Conservation (phyloP, 1,284 basidiomycete species). For the Volvariella surrecta region DNA sequence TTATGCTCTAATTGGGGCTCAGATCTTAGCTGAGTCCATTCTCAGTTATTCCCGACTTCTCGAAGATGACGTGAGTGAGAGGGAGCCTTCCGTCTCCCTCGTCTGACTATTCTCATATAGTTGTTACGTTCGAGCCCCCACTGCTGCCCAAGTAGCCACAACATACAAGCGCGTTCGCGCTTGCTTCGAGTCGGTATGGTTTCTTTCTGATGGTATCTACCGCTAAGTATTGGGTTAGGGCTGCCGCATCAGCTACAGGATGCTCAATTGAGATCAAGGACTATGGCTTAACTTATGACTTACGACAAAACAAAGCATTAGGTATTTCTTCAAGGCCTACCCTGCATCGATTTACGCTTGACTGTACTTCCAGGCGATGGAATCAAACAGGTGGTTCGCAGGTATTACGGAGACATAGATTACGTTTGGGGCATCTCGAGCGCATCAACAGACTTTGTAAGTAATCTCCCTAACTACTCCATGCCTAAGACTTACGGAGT, state of each 20-base stretch:
- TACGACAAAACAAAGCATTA: slow-evolving; percentile 54
- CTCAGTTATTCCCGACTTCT: slow-evolving; percentile 73
- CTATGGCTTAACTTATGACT: slow-evolving; percentile 38
- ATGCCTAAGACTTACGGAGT: slow-evolving; percentile 8
- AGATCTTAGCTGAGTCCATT: neutral
- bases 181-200: slow-evolving; percentile 45
- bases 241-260: slow-evolving; percentile 62
- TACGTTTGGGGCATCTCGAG: slow-evolving; percentile 19
- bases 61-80: slow-evolving; percentile 37
- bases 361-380: slow-evolving; percentile 28
- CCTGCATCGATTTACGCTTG: slow-evolving; percentile 1
- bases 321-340: slow-evolving; percentile 24
- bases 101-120: slow-evolving; percentile 3
- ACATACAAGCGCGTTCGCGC: slow-evolving; percentile 42
- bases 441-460: slow-evolving; percentile 62
- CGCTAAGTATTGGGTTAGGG: slow-evolving; percentile 30
- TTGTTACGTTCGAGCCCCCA: slow-evolving; percentile 61
- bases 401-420: slow-evolving; percentile 26
- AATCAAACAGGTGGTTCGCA: slow-evolving; percentile 33
- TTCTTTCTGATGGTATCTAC: neutral
- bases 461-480: slow-evolving; percentile 16
- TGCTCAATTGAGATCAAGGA: slow-evolving; percentile 47
- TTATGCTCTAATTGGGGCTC: slow-evolving; percentile 1
- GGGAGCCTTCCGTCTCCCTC: neutral
- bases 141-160: slow-evolving; percentile 40